A percentile compares a stretch with the other conserved stretches of the same genome.
phyloP scores from a whole-genome alignment of 306 rosid species.

The Sphenostylis stenocarpa region DNA sequence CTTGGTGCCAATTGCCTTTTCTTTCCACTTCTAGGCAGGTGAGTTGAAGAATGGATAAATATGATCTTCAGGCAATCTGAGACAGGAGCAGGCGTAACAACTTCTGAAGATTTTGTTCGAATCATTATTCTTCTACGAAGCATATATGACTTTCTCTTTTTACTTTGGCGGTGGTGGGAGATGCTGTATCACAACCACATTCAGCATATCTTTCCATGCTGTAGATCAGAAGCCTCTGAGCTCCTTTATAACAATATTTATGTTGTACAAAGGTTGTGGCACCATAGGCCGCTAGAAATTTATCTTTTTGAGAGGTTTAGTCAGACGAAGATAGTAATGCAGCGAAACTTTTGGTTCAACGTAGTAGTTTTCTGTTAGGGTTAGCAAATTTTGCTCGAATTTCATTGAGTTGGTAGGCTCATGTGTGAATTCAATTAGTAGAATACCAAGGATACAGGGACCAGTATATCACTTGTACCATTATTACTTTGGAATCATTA shows the following conservation, averaged over 20 bases:
- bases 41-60: slow-evolving; percentile 30
- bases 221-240: slow-evolving; percentile 8
- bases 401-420: slow-evolving; percentile 11
- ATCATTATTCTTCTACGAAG: slow-evolving; percentile 13
- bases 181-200: slow-evolving; percentile 16
- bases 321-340: slow-evolving; percentile 20
- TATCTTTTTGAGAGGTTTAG: not conserved
- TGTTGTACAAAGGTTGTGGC: slow-evolving; percentile 22
- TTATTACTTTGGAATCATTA: slow-evolving; percentile 1
- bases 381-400: not conserved
- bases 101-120: slow-evolving; percentile 17
- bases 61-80: slow-evolving; percentile 19
- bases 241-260: not conserved
- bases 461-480: slow-evolving; percentile 9
- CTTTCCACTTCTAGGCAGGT: slow-evolving; percentile 35
- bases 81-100: slow-evolving; percentile 21
- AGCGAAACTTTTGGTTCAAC: not conserved
- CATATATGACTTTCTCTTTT: slow-evolving; percentile 3
- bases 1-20: not conserved
- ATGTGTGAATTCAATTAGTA: not conserved
- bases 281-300: not conserved
- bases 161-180: slow-evolving; percentile 28
- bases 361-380: not conserved
- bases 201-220: slow-evolving; percentile 28
- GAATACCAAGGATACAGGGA: slow-evolving; percentile 11